Conservation (phyloP, 495 filamentous ascomycete species). For the Penicillium roqueforti region DNA sequence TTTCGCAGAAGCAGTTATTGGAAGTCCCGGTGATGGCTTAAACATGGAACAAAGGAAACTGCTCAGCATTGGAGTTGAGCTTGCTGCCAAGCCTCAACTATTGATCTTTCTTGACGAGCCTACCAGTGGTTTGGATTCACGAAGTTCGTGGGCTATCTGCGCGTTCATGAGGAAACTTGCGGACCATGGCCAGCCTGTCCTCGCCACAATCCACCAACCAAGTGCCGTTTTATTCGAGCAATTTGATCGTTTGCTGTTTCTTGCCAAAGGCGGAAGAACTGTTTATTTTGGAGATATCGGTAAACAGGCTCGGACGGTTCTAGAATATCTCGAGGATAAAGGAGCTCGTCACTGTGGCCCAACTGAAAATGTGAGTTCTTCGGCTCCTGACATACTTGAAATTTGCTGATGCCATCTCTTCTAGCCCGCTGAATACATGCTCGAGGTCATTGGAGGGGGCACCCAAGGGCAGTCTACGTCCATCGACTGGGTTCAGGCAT, state of each 20-base stretch:
- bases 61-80: slow-evolving; percentile 85
- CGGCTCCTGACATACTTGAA: too few relatives aligned
- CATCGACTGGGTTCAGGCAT: slow-evolving; percentile 72
- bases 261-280: slow-evolving; percentile 73
- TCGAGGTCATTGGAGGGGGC: slow-evolving; percentile 66
- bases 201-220: slow-evolving; percentile 94
- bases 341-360: slow-evolving; percentile 65
- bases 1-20: slow-evolving; percentile 43
- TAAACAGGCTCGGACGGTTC: slow-evolving; percentile 63
- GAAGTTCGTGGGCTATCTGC: slow-evolving; percentile 82
- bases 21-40: slow-evolving; percentile 54
- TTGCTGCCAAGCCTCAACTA: slow-evolving; percentile 85
- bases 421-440: slow-evolving; percentile 83
- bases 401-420: slow-evolving; percentile 10
- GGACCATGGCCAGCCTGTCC: slow-evolving; percentile 80
- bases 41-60: slow-evolving; percentile 92
- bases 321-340: slow-evolving; percentile 72
- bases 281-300: slow-evolving; percentile 93
- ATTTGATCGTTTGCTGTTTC: slow-evolving; percentile 84
- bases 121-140: slow-evolving; percentile 79
- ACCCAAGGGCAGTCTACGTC: slow-evolving; percentile 60
- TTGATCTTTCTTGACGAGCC: slow-evolving; percentile 94
- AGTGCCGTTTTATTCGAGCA: slow-evolving; percentile 88
- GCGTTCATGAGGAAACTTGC: slow-evolving; percentile 80
- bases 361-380: slow-evolving; percentile 66